Evolutionary conservation across 768 basidiomycete genomes (phyloP), one percentile per base, ranked within the genome.

Genomic region (Tulasnella sp.): DNA sequence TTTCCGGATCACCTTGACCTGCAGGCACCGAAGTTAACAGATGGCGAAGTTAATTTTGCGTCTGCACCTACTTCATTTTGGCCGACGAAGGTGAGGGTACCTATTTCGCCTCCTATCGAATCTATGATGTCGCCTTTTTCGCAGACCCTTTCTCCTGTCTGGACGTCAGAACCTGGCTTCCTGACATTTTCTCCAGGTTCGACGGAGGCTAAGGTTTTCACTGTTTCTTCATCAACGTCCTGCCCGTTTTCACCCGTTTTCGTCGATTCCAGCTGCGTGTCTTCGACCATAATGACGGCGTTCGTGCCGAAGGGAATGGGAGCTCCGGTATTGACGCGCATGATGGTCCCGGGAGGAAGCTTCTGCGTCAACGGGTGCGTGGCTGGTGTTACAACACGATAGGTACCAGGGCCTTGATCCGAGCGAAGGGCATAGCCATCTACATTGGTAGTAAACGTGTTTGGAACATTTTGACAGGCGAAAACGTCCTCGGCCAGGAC

Each of bases 211-310:
- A 94, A 86, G 0, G 90, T 90, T 81, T 89, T 88, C 1, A 97
- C 90, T 79, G 90, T 88, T 35, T 86, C 85, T 83, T 96, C 94
- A 82, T 96, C 94, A 2, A 86, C 84, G 79, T 87, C 85, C 44
- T 83, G 80, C 23, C 85, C 84, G 26, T 85, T 82, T 3, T 82
- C 81, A 40, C 86, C 85, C 71, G 85, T 83, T 75, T 84, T 79
- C 1, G 88, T 88, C 2, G 89, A 89, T n/a, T 90, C 86, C 9
- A 97, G 86, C 77, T 89, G 88, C 0, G 95, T 96, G 82, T 96
- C 95, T 84, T 97, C 95, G 26, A 97, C 95, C 94, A 96, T 96
- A 83, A 97, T 91, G 2, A 95, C 91, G 0, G 93, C 85, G 82
- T 96, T 91, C 9, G 91, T 84, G 5, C 92, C 94, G 0, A 84